Evolutionary conservation across 768 basidiomycete species (phyloP), one percentile per base, ranked within the genome.

Genomic region (Lactarius tabidus): DNA sequence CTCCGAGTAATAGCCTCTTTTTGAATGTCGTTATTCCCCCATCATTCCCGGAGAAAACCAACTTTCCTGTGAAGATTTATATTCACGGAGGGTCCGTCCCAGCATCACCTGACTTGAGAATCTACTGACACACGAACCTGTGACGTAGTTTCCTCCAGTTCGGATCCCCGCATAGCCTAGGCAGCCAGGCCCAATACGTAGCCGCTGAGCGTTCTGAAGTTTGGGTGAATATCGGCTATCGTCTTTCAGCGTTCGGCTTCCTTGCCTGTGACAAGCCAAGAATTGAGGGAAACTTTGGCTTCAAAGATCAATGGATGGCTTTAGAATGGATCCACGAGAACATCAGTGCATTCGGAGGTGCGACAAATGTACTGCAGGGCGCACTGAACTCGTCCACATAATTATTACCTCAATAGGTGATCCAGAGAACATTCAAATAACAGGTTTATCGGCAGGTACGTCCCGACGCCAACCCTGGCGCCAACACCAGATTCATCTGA

Each of bases 271-370:
- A 88, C 53, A 73, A 82, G 64, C 88, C 88, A 15, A 71, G 75
- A 48, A 72, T 92, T 54, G 77, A 78, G 18, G 90, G 91, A 3
- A 93, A 92, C 70, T 92, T 87, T 72, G 90, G 90, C 1, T 92
- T 92, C 78, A 91, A 91, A 74, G 90, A 92, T 70, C 89, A 89
- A 70, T 91, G 90, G 90, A 71, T 89, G 23, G 90, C 85, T 1
- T 71, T 91, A n/a, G 77, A 82, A 69, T 91, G 90, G 89, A 77
- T 91, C 29, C 82, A 78, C 54, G 82, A 82, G 20, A 89, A 91
- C 69, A 89, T 92, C 26, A 73, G 73, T 43, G 75, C 77, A 0
- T 92, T 91, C 67, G 91, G 90, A 74, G 90, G 89, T 84, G 71
- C 60, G 76, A 35, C 28, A 0, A n/a, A 26, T 10, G 9, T 28